A percentile compares a stretch with the other conserved stretches of the same genome.
These are phyloP conservation scores for Talaromyces sp. DNA, from an alignment of 2,329 filamentous ascomycete species.

Conservation along the genomic window DNA sequence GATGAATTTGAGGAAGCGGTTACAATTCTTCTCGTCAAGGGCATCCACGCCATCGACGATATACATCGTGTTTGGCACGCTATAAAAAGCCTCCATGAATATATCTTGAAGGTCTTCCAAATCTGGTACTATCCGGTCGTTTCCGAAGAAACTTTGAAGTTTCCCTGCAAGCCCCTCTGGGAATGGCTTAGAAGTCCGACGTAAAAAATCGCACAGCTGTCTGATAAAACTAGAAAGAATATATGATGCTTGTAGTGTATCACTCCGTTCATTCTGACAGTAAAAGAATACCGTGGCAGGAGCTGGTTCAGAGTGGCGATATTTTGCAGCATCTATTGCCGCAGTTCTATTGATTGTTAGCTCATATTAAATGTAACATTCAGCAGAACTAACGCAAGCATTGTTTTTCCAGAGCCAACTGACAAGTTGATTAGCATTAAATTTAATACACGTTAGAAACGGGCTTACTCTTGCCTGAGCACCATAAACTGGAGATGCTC, in stretches of 20 bases:
- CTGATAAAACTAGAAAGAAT: conserved; percentile 3
- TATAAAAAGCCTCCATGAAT: neutral
- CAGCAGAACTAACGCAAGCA: neutral
- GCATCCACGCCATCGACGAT: neutral
- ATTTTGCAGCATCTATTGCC: neutral
- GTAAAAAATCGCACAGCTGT: neutral
- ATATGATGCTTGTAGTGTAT: neutral
- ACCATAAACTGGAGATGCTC: conserved; percentile 13
- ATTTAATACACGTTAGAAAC: neutral
- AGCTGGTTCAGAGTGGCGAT: neutral
- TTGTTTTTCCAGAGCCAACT: conserved; percentile 8
- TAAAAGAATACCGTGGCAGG: conserved; percentile 5
- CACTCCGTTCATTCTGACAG: neutral
- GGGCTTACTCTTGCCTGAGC: conserved; percentile 16
- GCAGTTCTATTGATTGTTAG: neutral
- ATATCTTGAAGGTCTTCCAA: neutral
- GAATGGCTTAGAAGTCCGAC: neutral
- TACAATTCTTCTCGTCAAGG: neutral
- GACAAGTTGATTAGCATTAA: neutral
- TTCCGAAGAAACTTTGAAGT: neutral
- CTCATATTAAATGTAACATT: neutral
- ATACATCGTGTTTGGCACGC: neutral
- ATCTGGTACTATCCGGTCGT: neutral
- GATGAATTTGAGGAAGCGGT: neutral
- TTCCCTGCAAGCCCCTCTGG: neutral